Evolutionary conservation across 805 yeast genomes (phyloP).

Genomic region (Pichia kluyveri): DNA sequence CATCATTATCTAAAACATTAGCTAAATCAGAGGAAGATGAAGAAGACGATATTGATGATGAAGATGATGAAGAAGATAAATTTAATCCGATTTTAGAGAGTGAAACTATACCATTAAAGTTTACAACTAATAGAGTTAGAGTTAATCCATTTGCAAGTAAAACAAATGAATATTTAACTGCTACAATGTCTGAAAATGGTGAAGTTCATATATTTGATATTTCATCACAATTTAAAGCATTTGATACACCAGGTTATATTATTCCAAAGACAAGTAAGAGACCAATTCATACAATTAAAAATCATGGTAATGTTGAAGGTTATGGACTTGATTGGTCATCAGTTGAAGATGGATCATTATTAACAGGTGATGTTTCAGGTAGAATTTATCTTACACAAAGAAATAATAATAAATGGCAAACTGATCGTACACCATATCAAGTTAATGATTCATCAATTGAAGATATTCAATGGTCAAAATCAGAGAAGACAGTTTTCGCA

Average conservation of each 20-base stretch:
- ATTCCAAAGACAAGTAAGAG: slow-evolving; percentile 70
- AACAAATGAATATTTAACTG: slow-evolving; percentile 78
- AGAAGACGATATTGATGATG: slow-evolving; percentile 67
- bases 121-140: slow-evolving; percentile 84
- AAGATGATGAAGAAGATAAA: slow-evolving; percentile 51
- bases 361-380: slow-evolving; percentile 87
- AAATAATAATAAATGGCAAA: slow-evolving; percentile 70
- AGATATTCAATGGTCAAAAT: slow-evolving; percentile 93
- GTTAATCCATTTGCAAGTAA: slow-evolving; percentile 66
- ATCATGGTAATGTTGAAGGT: slow-evolving; percentile 94
- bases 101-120: slow-evolving; percentile 65
- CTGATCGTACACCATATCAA: slow-evolving; percentile 74
- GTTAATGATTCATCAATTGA: slow-evolving; percentile 75
- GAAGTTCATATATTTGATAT: slow-evolving; percentile 82
- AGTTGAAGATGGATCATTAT: slow-evolving; percentile 66
- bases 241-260: slow-evolving; percentile 79
- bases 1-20: slow-evolving; percentile 75
- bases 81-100: slow-evolving; percentile 74
- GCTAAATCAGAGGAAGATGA: slow-evolving; percentile 77
- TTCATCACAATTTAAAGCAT: slow-evolving; percentile 68
- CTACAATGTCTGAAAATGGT: slow-evolving; percentile 83
- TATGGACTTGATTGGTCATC: slow-evolving; percentile 98
- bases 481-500: slow-evolving; percentile 92
- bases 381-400: slow-evolving; percentile 71
- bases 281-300: slow-evolving; percentile 73